These are phyloP conservation scores for Abeoforma whisleri DNA, from an alignment of 78 protist species.

Conservation along the genomic window DNA sequence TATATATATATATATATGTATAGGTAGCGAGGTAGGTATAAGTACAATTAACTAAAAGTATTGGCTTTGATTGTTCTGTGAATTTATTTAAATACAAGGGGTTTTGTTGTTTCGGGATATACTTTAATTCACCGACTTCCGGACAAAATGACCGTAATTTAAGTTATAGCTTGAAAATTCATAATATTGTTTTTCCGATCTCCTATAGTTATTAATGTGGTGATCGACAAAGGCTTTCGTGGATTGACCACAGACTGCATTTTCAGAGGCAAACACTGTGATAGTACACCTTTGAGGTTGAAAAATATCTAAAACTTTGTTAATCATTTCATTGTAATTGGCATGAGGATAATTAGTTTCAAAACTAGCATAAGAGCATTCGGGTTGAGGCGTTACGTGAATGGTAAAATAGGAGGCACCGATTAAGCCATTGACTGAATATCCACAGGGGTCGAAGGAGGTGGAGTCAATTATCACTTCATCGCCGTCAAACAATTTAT, in stretches of 20 bases:
- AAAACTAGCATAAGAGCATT: conserved; percentile 52
- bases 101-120: no score
- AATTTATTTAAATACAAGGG: no score
- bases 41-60: no score
- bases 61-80: no score
- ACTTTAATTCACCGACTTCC: no score
- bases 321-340: conserved; percentile 39
- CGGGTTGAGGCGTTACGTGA: conserved; percentile 70
- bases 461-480: conserved; percentile 54
- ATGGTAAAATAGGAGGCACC: conserved; percentile 55
- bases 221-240: neutral
- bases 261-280: conserved; percentile 17
- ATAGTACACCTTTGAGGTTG: neutral
- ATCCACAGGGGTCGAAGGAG: conserved; percentile 88
- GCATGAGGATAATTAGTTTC: conserved; percentile 48
- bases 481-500: no score
- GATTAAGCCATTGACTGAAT: conserved; percentile 76
- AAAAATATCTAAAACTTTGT: conserved; percentile 30
- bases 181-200: conserved; percentile 17
- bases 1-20: no score
- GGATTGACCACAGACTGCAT: conserved; percentile 9
- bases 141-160: conserved; percentile 30
- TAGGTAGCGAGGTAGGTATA: no score
- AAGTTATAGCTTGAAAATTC: conserved; percentile 15
- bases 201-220: neutral